Evolutionary conservation across 306 rosid genomes (phyloP).

Genomic region (Pueraria montana): DNA sequence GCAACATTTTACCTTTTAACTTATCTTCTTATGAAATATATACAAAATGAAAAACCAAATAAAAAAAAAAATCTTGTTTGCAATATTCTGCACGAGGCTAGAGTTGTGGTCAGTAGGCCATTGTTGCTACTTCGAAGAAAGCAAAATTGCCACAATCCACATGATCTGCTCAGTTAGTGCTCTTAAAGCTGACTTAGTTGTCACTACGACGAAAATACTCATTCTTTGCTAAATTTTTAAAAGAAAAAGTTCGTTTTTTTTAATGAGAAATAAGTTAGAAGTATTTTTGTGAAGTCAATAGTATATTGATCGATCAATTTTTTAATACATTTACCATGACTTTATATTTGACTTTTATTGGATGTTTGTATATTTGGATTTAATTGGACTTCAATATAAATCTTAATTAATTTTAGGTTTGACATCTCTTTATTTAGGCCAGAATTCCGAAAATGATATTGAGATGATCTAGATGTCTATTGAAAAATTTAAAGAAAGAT

Average conservation of each 20-base stretch:
- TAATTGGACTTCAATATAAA: too few species aligned
- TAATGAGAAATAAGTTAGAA: not conserved
- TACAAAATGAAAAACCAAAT: not conserved
- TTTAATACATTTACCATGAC: too few species aligned
- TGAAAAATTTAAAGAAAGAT: too few species aligned
- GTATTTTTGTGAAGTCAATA: not conserved
- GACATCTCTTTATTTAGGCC: too few species aligned
- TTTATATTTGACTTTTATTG: too few species aligned
- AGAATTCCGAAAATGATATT: too few species aligned
- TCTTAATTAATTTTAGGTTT: too few species aligned
- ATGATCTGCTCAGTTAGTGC: conserved; percentile 23
- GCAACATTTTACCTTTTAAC: not conserved
- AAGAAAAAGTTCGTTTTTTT: not conserved
- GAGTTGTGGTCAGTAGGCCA: conserved; percentile 43
- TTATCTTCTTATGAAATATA: not conserved
- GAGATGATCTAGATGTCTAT: too few species aligned
- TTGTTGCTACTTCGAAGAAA: conserved; percentile 34
- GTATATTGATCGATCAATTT: too few species aligned
- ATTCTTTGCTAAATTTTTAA: not conserved
- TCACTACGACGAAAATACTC: conserved; percentile 11
- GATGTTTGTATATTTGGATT: too few species aligned
- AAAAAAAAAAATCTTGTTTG: conserved; percentile 3
- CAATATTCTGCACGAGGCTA: conserved; percentile 35
- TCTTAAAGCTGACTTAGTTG: conserved; percentile 36
- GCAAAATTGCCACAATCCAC: conserved; percentile 29